A percentile compares a stretch with the other conserved stretches of the same genome.
These are phyloP conservation scores for Emergomyces africanus DNA, from an alignment of 2,329 filamentous ascomycete genomes.

Conservation along the genomic window DNA sequence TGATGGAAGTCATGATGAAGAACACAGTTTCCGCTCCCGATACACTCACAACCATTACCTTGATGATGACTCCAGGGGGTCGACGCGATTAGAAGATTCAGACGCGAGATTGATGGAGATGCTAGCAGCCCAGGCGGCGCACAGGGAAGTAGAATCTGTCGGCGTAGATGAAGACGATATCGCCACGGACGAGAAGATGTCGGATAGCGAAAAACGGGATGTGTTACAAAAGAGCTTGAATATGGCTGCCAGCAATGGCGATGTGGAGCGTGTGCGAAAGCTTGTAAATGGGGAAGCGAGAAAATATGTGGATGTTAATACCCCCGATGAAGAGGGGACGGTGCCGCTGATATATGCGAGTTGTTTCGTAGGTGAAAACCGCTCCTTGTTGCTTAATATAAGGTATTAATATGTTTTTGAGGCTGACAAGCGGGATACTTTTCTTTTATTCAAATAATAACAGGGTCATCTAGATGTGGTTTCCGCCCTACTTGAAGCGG, in stretches of 20 bases:
- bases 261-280: slow-evolving; percentile 65
- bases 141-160: slow-evolving; percentile 51
- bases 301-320: slow-evolving; percentile 69
- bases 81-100: slow-evolving; percentile 52
- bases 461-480: slow-evolving; percentile 86
- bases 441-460: slow-evolving; percentile 3
- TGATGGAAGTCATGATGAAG: slow-evolving; percentile 60
- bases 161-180: slow-evolving; percentile 72
- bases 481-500: slow-evolving; percentile 66
- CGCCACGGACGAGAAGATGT: slow-evolving; percentile 58
- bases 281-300: slow-evolving; percentile 64
- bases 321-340: slow-evolving; percentile 84
- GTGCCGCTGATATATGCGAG: slow-evolving; percentile 95
- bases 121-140: slow-evolving; percentile 85
- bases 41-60: slow-evolving; percentile 19
- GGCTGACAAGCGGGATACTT: slow-evolving; percentile 6
- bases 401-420: background rate
- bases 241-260: slow-evolving; percentile 94
- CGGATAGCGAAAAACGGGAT: slow-evolving; percentile 63
- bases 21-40: slow-evolving; percentile 28
- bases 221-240: slow-evolving; percentile 78
- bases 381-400: background rate
- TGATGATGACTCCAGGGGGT: slow-evolving; percentile 30
- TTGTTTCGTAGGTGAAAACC: slow-evolving; percentile 63
- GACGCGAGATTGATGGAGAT: slow-evolving; percentile 88